phyloP scores from a whole-genome alignment of 1,284 basidiomycete species.

The Cystobasidiaceae sp. region DNA sequence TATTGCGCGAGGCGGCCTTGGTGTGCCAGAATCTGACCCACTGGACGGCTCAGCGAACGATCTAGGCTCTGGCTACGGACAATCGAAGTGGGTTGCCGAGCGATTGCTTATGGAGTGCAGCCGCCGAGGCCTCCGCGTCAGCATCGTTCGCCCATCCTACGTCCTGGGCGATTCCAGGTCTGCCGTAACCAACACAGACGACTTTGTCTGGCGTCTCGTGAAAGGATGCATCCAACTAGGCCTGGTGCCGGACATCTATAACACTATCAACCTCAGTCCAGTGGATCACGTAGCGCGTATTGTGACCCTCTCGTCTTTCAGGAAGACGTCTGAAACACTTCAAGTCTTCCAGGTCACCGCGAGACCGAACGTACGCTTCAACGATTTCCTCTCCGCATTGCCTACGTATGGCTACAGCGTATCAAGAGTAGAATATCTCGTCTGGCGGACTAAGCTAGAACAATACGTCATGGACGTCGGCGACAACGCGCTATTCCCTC shows the following conservation, averaged over 20 bases:
- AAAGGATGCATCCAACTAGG: conserved; percentile 97
- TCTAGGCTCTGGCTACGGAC: conserved; percentile 89
- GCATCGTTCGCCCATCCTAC: conserved; percentile 90
- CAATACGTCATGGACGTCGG: conserved; percentile 87
- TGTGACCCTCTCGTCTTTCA: conserved; percentile 62
- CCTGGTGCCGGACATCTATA: conserved; percentile 93
- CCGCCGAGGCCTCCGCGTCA: conserved; percentile 74
- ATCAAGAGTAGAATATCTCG: conserved; percentile 75
- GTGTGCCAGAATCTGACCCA: conserved; percentile 81
- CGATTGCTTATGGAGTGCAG: conserved; percentile 88
- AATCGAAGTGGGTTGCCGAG: conserved; percentile 98
- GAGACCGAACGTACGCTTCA: conserved; percentile 81
- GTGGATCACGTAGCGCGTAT: conserved; percentile 93
- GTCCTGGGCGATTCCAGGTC: conserved; percentile 86
- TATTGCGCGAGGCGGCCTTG: conserved; percentile 53
- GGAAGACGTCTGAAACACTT: conserved; percentile 48
- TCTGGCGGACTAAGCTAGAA: conserved; percentile 88
- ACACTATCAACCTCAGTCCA: conserved; percentile 96
- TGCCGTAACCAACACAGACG: conserved; percentile 97
- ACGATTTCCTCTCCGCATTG: conserved; percentile 73
- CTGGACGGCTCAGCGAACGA: conserved; percentile 75
- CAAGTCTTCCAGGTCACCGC: conserved; percentile 85
- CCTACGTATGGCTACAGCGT: conserved; percentile 74
- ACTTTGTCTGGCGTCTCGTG: conserved; percentile 96
- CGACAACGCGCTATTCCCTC: conserved; percentile 95